Base-by-base conservation (phyloP, 805 yeast genomes). In the Yarrowia sp. region DNA sequence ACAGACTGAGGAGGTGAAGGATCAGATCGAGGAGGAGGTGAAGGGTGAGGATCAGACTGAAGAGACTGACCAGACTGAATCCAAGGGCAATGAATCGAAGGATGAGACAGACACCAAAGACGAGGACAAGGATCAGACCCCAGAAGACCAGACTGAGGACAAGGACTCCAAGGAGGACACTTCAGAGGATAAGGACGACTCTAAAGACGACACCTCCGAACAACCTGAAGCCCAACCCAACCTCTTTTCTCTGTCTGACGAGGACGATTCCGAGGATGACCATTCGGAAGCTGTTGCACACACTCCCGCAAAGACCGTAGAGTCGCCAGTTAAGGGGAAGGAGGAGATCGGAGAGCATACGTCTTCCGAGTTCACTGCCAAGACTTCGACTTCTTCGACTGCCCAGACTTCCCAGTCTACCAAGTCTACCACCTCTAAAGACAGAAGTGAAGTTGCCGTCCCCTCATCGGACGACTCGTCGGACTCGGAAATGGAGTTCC, bases 401-500 rank as follows among this genome's bases (percentile, higher is more conserved):
- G n/a, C 26, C 14, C 8, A 45, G 14, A 16, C 16, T 5, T 16
- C 49, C 10, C 3, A 9, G 14, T 45, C 49, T 9, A 16, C 16
- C 5, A 14, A 32, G 5, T 5, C n/a, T 5, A 3, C 49, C 2
- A 10, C 26, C 9, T 0, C 12, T 9, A 49, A 32, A 8, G 55
- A 49, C 42, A 38, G 45, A 16, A 16, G 45, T 2, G 59, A 38
- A 2, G 45, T 38, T 4, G 1, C 59, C 1, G 59, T 53, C 3
- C 46, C 61, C 9, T 40, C 61, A 0, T n/a, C 10, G n/a, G 61
- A 40, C 14, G 36, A 14, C 26, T 53, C 50, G 11, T 48, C 61
- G 8, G 61, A 55, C 9, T 40, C 61, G 4, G 63, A 56, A 41
- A 32, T 56, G 40, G 63, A 56, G 48, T 56, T 56, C n/a, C 63